A percentile compares a stretch with the other conserved stretches of the same genome.
These are phyloP conservation scores for Biscogniauxia marginata DNA, from an alignment of 2,329 filamentous ascomycete species.

Conservation along the genomic window DNA sequence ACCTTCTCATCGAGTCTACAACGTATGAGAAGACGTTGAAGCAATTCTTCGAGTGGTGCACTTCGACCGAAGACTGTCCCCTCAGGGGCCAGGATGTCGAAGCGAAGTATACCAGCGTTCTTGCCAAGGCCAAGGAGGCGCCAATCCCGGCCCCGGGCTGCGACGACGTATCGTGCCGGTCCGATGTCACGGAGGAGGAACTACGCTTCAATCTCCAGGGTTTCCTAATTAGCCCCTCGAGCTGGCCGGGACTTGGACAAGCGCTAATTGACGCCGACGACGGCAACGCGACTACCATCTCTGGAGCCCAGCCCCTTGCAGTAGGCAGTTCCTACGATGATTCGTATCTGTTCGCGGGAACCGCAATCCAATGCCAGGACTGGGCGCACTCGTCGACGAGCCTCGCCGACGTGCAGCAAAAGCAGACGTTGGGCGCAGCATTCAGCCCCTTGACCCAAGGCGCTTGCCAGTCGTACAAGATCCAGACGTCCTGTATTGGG, in stretches of 20 bases:
- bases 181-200: slow-evolving; percentile 33
- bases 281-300: slow-evolving; percentile 37
- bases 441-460: slow-evolving; percentile 37
- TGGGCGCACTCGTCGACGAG: slow-evolving; percentile 29
- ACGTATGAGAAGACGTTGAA: slow-evolving; percentile 37
- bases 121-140: slow-evolving; percentile 28
- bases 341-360: slow-evolving; percentile 26
- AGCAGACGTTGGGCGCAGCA: slow-evolving; percentile 28
- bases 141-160: slow-evolving; percentile 39
- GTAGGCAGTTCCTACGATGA: slow-evolving; percentile 24
- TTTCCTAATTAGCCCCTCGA: slow-evolving; percentile 22
- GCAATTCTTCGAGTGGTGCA: slow-evolving; percentile 39
- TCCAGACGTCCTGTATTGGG: slow-evolving; percentile 37
- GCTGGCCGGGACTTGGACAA: slow-evolving; percentile 23
- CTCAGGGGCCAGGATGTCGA: slow-evolving; percentile 31
- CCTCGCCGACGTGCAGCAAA: slow-evolving; percentile 27
- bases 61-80: slow-evolving; percentile 27
- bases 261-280: slow-evolving; percentile 29
- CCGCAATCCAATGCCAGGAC: slow-evolving; percentile 39
- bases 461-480: slow-evolving; percentile 32
- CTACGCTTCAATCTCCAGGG: slow-evolving; percentile 34
- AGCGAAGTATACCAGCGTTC: slow-evolving; percentile 25
- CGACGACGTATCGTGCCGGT: slow-evolving; percentile 25
- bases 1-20: slow-evolving; percentile 35
- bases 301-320: slow-evolving; percentile 26